Base-by-base conservation (phyloP, 2,329 filamentous ascomycete species). In the Alternaria ventricosa region DNA sequence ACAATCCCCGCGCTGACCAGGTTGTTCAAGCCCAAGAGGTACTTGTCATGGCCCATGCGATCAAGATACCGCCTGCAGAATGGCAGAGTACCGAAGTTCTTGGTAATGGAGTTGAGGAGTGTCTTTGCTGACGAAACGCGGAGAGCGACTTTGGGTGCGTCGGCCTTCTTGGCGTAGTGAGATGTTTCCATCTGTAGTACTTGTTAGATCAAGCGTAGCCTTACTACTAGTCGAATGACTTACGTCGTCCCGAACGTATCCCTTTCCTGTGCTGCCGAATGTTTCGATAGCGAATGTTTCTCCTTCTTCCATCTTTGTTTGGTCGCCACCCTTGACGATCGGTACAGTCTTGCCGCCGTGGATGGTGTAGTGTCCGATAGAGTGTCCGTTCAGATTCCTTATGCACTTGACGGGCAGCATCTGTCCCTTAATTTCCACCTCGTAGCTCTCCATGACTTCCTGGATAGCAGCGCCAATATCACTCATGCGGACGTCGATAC, bases 261-360 rank as follows among this genome's bases (percentile, higher is more conserved):
- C 94, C 78, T 93, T 94, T 68, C 94, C 95, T 22, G 94, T 97
- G 79, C 91, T 96, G 64, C 94, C 95, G 80, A 97, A 97, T 0
- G 94, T 97, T 84, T 97, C 94, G 72, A 97, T 97, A 68, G 94
- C 94, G 80, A 96, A 98, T 18, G 94, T 90, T 77, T 98, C 94
- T 45, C 94, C 94, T 82, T 97, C 95, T 83, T 97, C 94, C 95
- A 98, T 98, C 86, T 97, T 97, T 56, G 93, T 96, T 79, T 90
- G 89, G 75, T 97, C 93, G 66, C 88, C 88, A 66, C 89, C 90
- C 84, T 97, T 97, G 68, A 97, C 93, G 74, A 97, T 97, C 0
- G 94, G 95, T 55, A 97, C 93, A 70, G 92, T 94, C 86, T 97
- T 97, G 73, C 89, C 92, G 61, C 94, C 94, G 82, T 97, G 94